Evolutionary conservation across 2,329 filamentous ascomycete genomes (phyloP).

Genomic region (Venturia aucupariae): DNA sequence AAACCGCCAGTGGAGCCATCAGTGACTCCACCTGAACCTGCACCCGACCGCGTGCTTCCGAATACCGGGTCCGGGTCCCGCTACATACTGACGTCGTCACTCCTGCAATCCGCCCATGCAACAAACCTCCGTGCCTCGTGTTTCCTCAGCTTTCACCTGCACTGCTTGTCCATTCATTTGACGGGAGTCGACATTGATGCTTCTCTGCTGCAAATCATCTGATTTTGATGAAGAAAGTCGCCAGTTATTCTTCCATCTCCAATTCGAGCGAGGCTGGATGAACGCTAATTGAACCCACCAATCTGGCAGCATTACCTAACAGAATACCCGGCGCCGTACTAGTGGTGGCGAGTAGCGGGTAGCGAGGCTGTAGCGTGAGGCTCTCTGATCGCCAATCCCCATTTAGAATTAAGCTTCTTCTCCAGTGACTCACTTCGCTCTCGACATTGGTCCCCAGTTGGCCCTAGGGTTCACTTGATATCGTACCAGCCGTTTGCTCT

Average conservation of each 20-base stretch:
- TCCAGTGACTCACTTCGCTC: constrained; percentile 30
- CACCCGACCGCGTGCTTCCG: background rate
- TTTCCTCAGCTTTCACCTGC: too few relatives aligned
- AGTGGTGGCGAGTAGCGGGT: background rate
- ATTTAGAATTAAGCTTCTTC: background rate
- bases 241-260: too few relatives aligned
- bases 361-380: background rate
- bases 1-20: background rate
- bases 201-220: too few relatives aligned
- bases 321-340: too few relatives aligned
- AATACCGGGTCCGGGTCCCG: background rate
- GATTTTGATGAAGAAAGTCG: too few relatives aligned
- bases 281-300: background rate
- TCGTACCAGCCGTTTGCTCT: constrained; percentile 61
- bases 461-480: constrained; percentile 86
- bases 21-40: background rate
- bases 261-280: too few relatives aligned
- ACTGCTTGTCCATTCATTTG: too few relatives aligned
- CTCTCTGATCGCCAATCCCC: background rate
- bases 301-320: background rate
- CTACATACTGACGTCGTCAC: background rate
- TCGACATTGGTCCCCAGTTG: constrained; percentile 82
- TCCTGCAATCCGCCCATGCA: background rate
- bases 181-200: too few relatives aligned
- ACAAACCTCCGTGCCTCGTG: too few relatives aligned